Base-by-base conservation (phyloP, 2,329 filamentous ascomycete species). In the Trichoderma pleuroti region DNA sequence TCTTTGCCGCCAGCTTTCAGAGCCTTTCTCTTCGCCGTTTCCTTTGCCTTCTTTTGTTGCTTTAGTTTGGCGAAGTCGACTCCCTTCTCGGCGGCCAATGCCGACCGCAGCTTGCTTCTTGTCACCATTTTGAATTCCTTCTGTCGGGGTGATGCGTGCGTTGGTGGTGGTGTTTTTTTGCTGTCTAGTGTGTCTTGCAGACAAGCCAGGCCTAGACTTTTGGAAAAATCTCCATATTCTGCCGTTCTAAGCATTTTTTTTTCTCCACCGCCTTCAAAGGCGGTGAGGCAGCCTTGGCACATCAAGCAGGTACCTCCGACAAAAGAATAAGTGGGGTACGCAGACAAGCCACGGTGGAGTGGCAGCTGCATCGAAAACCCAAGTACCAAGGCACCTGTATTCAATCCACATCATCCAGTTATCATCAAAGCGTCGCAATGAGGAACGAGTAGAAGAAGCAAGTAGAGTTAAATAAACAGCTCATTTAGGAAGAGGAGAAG, bases 81-180 rank as follows among this genome's bases (percentile, higher is more conserved):
- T 57, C 85, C 84, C 77, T 88, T 87, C 63, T 89, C 85, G 52
- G 85, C 85, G 60, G 83, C 83, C 18, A 89, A 80, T 11, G 87
- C 87, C 77, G 85, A 79, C 78, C 85, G 86, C 68, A 89, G 80
- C 74, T 85, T 86, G 77, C 83, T 82, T 77, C 82, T 84, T 28
- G 78, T 80, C 63, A 82, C 82, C 82, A 84, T 84, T 56, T 52
- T 84, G 54, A 26, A 7, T n/a, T 49, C 5, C n/a, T 68, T 30
- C n/a, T 34, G 9, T 9, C 28, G 54, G 28, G 5, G 28, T 46
- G 59, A 12, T 49, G 18, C 39, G n/a, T 68, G 52, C 26, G 14
- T 14, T 18, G 12, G 21, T 32, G 26, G 10, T n/a, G 36, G 24
- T 57, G 18, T 4, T 59, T 49, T 59, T 56, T 46, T 7, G 64